A percentile compares a stretch with the other conserved stretches of the same genome.
Evolutionary conservation across 2,329 filamentous ascomycete genomes (phyloP).

Genomic region (Penicillium janthinellum): DNA sequence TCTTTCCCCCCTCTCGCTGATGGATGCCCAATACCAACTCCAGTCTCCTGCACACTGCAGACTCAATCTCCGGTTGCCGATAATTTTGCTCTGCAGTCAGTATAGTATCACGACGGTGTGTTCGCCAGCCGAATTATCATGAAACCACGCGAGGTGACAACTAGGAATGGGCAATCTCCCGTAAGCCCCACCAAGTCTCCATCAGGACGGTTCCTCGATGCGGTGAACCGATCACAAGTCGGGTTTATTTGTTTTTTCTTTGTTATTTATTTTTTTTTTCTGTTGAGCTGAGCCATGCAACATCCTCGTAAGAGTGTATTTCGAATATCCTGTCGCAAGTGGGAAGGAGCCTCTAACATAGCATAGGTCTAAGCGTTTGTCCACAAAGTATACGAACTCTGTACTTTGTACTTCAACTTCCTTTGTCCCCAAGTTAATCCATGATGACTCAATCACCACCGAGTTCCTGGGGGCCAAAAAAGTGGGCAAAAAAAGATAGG

Average conservation of each 20-base stretch:
- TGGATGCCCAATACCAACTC: neutral
- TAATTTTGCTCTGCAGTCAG: neutral
- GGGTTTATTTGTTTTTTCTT: slow-evolving; percentile 2
- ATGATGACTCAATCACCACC: slow-evolving; percentile 4
- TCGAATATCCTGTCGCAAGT: neutral
- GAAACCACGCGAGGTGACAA: slow-evolving; percentile 30
- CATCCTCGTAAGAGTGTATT: neutral
- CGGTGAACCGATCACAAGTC: slow-evolving; percentile 19
- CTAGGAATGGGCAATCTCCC: slow-evolving; percentile 31
- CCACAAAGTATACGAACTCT: neutral
- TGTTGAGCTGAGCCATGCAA: slow-evolving; percentile 6
- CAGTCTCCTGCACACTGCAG: neutral
- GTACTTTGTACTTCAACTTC: neutral
- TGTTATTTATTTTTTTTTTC: neutral
- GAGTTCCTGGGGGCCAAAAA: neutral
- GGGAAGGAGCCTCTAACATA: neutral
- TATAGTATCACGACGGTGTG: slow-evolving; percentile 4
- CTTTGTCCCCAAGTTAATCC: neutral
- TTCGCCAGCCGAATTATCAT: slow-evolving; percentile 19
- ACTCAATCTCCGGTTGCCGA: slow-evolving; percentile 5
- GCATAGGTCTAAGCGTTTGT: slow-evolving; percentile 1
- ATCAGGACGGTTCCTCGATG: slow-evolving; percentile 25
- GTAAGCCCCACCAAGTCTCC: slow-evolving; percentile 28
- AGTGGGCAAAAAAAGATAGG: neutral
- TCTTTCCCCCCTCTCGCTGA: slow-evolving; percentile 1